These are phyloP conservation scores for Phytophthora brassicae DNA, from an alignment of 352 stramenopile species.

Conservation along the genomic window DNA sequence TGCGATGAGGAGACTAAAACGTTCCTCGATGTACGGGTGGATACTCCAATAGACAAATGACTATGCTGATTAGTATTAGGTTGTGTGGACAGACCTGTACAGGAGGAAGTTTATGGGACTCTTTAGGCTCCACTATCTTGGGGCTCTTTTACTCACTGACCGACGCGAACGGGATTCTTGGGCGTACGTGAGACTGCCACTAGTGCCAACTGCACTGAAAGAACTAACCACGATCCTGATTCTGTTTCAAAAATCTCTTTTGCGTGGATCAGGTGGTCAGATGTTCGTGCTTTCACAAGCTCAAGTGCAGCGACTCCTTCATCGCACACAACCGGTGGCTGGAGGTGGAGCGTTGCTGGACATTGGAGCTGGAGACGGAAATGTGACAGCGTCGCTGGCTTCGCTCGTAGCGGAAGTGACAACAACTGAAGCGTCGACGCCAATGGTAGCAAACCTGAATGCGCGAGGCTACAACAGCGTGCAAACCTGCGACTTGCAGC, in stretches of 20 bases:
- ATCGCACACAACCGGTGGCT: conserved; percentile 41
- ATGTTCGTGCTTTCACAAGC: conserved; percentile 85
- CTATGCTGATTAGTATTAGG: too few species aligned
- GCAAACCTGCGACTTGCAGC: conserved; percentile 67
- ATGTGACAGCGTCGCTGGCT: conserved; percentile 80
- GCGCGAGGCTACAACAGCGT: conserved; percentile 77
- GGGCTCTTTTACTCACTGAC: conserved; percentile 84
- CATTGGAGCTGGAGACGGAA: conserved; percentile 82
- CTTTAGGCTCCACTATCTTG: conserved; percentile 62
- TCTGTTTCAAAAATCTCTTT: conserved; percentile 3
- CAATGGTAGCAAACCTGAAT: conserved; percentile 82
- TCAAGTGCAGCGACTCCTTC: conserved; percentile 71
- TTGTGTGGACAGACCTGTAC: conserved; percentile 59
- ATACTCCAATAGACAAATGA: too few species aligned
- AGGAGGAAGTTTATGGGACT: conserved; percentile 67
- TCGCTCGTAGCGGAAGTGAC: conserved; percentile 70
- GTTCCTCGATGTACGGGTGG: conserved; percentile 60
- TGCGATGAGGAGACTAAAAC: conserved; percentile 72
- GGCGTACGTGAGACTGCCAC: conserved; percentile 49
- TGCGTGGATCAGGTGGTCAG: conserved; percentile 58
- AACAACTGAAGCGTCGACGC: conserved; percentile 73
- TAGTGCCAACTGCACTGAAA: conserved; percentile 13
- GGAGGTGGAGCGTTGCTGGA: conserved; percentile 57
- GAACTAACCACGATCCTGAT: conserved; percentile 19
- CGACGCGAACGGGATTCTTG: conserved; percentile 81